A percentile compares a stretch with the other conserved stretches of the same genome.
These are phyloP conservation scores for Astraeus odoratus DNA, from an alignment of 768 basidiomycete species.

Conservation along the genomic window DNA sequence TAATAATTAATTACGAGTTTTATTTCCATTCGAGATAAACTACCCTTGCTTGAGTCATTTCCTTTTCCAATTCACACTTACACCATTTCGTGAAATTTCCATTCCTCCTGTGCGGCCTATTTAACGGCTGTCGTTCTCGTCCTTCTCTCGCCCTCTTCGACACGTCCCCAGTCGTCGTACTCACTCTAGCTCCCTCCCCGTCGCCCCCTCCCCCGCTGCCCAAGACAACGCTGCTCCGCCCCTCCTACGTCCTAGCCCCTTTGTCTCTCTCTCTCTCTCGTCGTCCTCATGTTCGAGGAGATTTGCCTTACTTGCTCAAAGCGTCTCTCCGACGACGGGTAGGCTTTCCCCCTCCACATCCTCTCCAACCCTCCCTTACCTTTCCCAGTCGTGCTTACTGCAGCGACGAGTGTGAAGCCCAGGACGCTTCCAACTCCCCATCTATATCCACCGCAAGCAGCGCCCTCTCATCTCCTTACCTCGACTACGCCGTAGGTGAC, in stretches of 20 bases:
- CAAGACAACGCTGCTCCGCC: no score
- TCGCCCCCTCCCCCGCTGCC: background rate
- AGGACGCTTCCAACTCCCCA: conserved; percentile 54
- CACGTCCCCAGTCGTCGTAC: conserved; percentile 4
- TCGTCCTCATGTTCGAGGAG: conserved; percentile 72
- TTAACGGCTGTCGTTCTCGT: conserved; percentile 21
- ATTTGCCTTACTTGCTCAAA: conserved; percentile 68
- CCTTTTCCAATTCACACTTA: conserved; percentile 17
- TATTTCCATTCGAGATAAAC: conserved; percentile 8
- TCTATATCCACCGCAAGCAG: conserved; percentile 61
- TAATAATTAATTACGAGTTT: conserved; percentile 2
- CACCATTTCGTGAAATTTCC: conserved; percentile 29
- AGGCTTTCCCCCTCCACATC: conserved; percentile 22
- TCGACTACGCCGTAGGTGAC: conserved; percentile 43
- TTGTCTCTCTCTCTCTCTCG: no score
- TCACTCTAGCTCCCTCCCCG: conserved; percentile 3
- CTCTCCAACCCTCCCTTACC: conserved; percentile 11
- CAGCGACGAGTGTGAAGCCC: conserved; percentile 57
- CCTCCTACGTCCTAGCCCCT: no score
- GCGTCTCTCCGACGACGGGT: conserved; percentile 58
- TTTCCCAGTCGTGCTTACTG: conserved; percentile 56
- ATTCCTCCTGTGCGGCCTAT: conserved; percentile 33
- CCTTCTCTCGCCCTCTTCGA: conserved; percentile 15
- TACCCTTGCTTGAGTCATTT: conserved; percentile 27
- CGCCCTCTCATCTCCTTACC: conserved; percentile 59